These are phyloP conservation scores for Suillus brevipes DNA, from an alignment of 768 basidiomycete species.

Conservation along the genomic window DNA sequence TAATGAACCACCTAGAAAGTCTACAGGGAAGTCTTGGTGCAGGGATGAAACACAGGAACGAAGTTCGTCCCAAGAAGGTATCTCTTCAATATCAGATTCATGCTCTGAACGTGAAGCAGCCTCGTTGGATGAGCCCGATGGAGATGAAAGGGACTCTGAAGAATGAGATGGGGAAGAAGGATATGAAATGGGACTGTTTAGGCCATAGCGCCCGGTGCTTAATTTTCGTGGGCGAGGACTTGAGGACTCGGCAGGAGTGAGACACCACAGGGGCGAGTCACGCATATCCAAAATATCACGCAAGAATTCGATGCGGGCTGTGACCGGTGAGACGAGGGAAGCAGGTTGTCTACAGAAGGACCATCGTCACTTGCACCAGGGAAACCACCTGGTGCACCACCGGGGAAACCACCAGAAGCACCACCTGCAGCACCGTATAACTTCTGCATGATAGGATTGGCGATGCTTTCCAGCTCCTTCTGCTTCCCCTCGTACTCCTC, in stretches of 20 bases:
- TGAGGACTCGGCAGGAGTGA: constrained; percentile 24
- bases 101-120: constrained; percentile 34
- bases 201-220: constrained; percentile 63
- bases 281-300: constrained; percentile 14
- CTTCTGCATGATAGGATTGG: constrained; percentile 73
- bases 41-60: constrained; percentile 19
- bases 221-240: constrained; percentile 35
- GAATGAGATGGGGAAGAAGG: constrained; percentile 29
- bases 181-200: constrained; percentile 39
- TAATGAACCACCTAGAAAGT: constrained; percentile 7
- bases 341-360: constrained; percentile 85
- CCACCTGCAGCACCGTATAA: constrained; percentile 65
- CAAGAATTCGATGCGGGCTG: constrained; percentile 58
- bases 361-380: constrained; percentile 73
- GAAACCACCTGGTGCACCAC: constrained; percentile 39
- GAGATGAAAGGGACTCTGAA: constrained; percentile 42
- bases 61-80: constrained; percentile 16
- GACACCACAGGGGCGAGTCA: constrained; percentile 20
- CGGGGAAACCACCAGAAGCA: constrained; percentile 58
- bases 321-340: constrained; percentile 62
- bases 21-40: constrained; percentile 17
- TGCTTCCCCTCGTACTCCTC: constrained; percentile 93
- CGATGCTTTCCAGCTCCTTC: constrained; percentile 87
- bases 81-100: constrained; percentile 60
- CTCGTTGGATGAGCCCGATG: constrained; percentile 38